Conservation (phyloP, 176 grass and related monocot species). For the Bothriochloa decipiens region DNA sequence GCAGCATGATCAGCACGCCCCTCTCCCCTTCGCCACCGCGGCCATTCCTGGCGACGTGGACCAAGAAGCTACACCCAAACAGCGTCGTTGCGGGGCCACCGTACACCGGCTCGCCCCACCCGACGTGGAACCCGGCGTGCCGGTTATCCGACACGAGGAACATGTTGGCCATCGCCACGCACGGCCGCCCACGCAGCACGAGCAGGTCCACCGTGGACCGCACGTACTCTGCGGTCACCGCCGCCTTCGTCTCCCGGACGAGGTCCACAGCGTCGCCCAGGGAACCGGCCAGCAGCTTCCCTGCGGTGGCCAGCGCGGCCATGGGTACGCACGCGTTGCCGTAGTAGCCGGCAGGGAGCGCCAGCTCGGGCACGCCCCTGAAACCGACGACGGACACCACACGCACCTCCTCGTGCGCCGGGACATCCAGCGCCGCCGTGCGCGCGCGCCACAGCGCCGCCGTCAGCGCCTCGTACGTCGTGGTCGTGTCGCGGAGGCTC, state of each 20-base stretch:
- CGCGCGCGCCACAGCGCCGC: conserved; percentile 43
- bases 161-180: neutral
- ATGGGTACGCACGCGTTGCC: conserved; percentile 46
- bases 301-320: neutral
- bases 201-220: conserved; percentile 36
- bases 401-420: neutral
- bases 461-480: conserved; percentile 42
- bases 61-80: neutral
- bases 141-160: conserved; percentile 44
- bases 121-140: conserved; percentile 31
- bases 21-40: neutral
- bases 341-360: conserved; percentile 46
- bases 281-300: neutral
- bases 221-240: conserved; percentile 41
- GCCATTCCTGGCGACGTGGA: neutral
- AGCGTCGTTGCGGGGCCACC: neutral
- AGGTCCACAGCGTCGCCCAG: conserved; percentile 32
- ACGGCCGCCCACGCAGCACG: conserved; percentile 25
- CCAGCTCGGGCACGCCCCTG: conserved; percentile 12
- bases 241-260: conserved; percentile 43
- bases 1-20: neutral
- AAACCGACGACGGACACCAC: conserved; percentile 21
- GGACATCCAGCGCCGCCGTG: conserved; percentile 23
- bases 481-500: neutral
- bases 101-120: conserved; percentile 43